These are phyloP conservation scores for Annulohypoxylon moriforme DNA, from an alignment of 495 filamentous ascomycete species.

Conservation along the genomic window DNA sequence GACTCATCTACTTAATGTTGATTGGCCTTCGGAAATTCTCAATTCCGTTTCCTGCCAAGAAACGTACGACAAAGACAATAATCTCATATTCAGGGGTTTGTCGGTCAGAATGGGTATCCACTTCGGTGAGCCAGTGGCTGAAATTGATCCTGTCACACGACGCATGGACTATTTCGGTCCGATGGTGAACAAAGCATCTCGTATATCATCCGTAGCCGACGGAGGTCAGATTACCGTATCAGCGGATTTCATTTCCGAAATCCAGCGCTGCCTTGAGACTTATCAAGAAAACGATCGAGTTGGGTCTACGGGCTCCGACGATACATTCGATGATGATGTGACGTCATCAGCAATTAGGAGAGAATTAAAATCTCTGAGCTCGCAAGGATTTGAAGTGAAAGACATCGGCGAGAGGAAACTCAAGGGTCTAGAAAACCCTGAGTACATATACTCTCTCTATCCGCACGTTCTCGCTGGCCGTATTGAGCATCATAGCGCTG, in stretches of 20 bases:
- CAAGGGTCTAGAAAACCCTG: constrained; percentile 97
- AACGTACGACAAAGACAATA: constrained; percentile 82
- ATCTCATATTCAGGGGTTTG: constrained; percentile 89
- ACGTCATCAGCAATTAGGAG: constrained; percentile 79
- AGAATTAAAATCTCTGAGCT: constrained; percentile 86
- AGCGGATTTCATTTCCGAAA: constrained; percentile 94
- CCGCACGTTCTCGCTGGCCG: constrained; percentile 88
- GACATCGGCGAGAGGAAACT: constrained; percentile 92
- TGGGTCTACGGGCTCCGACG: constrained; percentile 74
- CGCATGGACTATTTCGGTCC: constrained; percentile 99
- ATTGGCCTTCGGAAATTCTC: constrained; percentile 94
- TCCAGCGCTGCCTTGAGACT: constrained; percentile 88
- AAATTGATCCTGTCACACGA: constrained; percentile 92
- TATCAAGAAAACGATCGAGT: constrained; percentile 81
- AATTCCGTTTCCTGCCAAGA: constrained; percentile 86
- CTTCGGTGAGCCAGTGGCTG: constrained; percentile 93
- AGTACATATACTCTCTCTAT: constrained; percentile 93
- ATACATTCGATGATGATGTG: constrained; percentile 75
- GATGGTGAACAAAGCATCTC: constrained; percentile 96
- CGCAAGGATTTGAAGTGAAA: constrained; percentile 96
- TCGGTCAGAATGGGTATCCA: constrained; percentile 98
- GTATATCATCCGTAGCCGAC: constrained; percentile 94
- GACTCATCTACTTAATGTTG: constrained; percentile 81
- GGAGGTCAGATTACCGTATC: constrained; percentile 97
- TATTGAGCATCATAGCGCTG: constrained; percentile 69